phyloP scores from a whole-genome alignment of 306 rosid species.

The Oxytropis ochrocephala region DNA sequence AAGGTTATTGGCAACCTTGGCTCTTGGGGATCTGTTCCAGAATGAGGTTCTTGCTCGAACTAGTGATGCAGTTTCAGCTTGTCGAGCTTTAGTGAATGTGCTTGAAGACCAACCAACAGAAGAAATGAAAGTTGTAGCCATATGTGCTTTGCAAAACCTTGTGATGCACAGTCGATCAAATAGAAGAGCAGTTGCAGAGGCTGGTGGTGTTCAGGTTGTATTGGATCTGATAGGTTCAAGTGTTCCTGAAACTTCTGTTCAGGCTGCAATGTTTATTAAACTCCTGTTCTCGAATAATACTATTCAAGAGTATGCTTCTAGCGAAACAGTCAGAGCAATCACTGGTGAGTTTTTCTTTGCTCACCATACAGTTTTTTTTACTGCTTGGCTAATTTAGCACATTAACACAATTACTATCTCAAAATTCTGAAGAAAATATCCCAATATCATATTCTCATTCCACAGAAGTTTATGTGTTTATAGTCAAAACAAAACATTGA shows the following conservation, averaged over 20 bases:
- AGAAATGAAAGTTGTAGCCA: constrained; percentile 99
- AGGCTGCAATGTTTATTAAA: constrained; percentile 95
- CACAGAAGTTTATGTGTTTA: too few species aligned
- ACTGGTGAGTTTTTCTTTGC: constrained; percentile 63
- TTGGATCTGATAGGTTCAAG: constrained; percentile 95
- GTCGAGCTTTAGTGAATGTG: constrained; percentile 96
- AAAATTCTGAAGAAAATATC: neutral
- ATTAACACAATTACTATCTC: neutral
- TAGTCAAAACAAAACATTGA: neutral
- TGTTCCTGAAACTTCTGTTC: constrained; percentile 87
- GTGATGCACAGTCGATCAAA: constrained; percentile 95
- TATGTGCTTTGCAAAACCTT: constrained; percentile 97
- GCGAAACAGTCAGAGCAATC: constrained; percentile 94
- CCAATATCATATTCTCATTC: neutral
- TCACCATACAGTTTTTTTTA: constrained; percentile 12
- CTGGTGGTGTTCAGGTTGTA: constrained; percentile 98
- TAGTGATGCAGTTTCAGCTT: constrained; percentile 92
- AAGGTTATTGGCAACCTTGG: constrained; percentile 92
- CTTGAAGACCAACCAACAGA: constrained; percentile 99
- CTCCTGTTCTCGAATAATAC: constrained; percentile 95
- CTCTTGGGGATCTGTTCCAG: constrained; percentile 96
- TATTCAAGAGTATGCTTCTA: constrained; percentile 97
- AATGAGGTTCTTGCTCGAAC: constrained; percentile 93
- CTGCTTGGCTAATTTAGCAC: neutral
- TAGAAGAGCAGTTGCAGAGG: constrained; percentile 99